Evolutionary conservation across 345 rosid species (phyloP).

Genomic region (Citrus glauca): DNA sequence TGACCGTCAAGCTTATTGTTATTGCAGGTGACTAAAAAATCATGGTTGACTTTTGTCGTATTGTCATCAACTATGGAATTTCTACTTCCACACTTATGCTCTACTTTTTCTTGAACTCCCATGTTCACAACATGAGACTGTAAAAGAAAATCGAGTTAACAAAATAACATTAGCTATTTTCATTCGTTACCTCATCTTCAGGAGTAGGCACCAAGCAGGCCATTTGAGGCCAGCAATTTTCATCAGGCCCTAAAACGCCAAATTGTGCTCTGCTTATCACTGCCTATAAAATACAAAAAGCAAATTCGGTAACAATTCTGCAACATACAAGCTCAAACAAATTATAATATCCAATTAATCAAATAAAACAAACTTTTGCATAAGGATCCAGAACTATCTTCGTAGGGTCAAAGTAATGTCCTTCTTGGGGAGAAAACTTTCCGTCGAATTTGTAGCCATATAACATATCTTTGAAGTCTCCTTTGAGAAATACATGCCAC

Average conservation of each 20-base stretch:
- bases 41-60: not conserved
- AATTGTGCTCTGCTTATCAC: constrained; percentile 82
- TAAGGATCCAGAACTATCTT: constrained; percentile 80
- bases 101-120: not conserved
- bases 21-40: not conserved
- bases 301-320: not conserved
- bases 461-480: constrained; percentile 64
- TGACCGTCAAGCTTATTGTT: not conserved
- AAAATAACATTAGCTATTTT: not conserved
- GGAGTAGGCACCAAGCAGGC: constrained; percentile 70
- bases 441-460: constrained; percentile 87
- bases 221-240: constrained; percentile 92
- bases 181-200: constrained; percentile 56
- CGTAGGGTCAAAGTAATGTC: constrained; percentile 62
- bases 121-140: not conserved
- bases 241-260: constrained; percentile 65
- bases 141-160: not conserved
- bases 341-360: not conserved
- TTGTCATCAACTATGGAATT: not conserved
- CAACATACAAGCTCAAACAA: not conserved
- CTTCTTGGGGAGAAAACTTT: constrained; percentile 59
- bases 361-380: constrained; percentile 54
- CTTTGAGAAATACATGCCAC: constrained; percentile 81
- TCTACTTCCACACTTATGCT: not conserved
- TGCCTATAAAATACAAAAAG: constrained; percentile 49